These are phyloP conservation scores for Ambrosia trifida DNA, from an alignment of 129 eudicot genomes.

Conservation along the genomic window DNA sequence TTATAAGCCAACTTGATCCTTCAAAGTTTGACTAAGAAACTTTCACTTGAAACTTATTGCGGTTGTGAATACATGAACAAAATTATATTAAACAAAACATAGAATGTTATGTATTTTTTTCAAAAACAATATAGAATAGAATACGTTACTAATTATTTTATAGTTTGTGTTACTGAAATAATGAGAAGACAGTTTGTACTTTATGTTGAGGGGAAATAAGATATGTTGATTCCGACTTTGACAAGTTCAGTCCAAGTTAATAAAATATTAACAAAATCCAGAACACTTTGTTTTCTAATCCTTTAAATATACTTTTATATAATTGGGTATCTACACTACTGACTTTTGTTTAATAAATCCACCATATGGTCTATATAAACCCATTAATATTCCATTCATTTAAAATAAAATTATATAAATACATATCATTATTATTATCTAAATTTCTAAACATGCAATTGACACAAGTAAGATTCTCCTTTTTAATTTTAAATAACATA, in stretches of 20 bases:
- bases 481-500: not conserved
- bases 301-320: not conserved
- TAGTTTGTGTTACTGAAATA: not conserved
- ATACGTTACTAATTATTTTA: not conserved
- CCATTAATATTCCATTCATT: conserved; percentile 3
- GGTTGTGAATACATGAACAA: not conserved
- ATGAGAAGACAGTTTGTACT: conserved; percentile 19
- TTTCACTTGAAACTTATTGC: not conserved
- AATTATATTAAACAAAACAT: not conserved
- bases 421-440: not conserved
- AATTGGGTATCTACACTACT: conserved; percentile 11
- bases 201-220: conserved; percentile 11
- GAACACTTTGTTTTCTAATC: conserved; percentile 6
- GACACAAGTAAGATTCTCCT: conserved; percentile 35
- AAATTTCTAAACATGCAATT: conserved; percentile 20
- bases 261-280: conserved; percentile 28
- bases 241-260: conserved; percentile 24
- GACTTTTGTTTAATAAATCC: conserved; percentile 15
- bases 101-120: not conserved
- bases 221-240: conserved; percentile 28
- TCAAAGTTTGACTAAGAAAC: too few relatives aligned
- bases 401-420: not conserved
- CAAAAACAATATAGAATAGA: not conserved
- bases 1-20: too few relatives aligned
- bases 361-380: not conserved